Evolutionary conservation across 345 rosid species (phyloP).

Genomic region (Physaria fendleri): DNA sequence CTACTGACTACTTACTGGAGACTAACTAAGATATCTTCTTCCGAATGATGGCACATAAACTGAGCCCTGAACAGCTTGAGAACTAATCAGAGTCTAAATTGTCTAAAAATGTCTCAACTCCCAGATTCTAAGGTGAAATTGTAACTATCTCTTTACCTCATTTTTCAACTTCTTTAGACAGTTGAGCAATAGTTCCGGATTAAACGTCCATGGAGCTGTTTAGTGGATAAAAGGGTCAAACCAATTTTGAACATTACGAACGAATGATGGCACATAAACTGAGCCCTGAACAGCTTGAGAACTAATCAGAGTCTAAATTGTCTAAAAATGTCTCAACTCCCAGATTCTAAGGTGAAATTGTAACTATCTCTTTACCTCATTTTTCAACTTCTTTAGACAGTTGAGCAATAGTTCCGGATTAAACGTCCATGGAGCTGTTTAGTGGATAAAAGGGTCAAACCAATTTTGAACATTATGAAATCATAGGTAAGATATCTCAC

Average conservation of each 20-base stretch:
- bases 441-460: constrained; percentile 20
- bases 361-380: constrained; percentile 45
- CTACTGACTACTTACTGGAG: constrained; percentile 57
- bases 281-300: constrained; percentile 48
- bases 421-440: constrained; percentile 95
- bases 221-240: constrained; percentile 23
- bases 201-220: constrained; percentile 94
- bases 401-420: constrained; percentile 51
- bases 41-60: constrained; percentile 89
- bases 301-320: constrained; percentile 14
- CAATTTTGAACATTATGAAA: constrained; percentile 4
- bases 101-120: constrained; percentile 74
- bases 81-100: constrained; percentile 13
- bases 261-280: constrained; percentile 83
- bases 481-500: constrained; percentile 40
- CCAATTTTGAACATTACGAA: constrained; percentile 41
- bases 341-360: background rate
- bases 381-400: constrained; percentile 64
- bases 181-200: constrained; percentile 53
- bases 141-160: constrained; percentile 43
- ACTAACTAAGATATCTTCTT: constrained; percentile 76
- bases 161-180: constrained; percentile 64
- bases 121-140: constrained; percentile 4
- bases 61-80: constrained; percentile 48
- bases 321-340: background rate